phyloP scores from a whole-genome alignment of 345 rosid genomes.

The Trapa bicornis region DNA sequence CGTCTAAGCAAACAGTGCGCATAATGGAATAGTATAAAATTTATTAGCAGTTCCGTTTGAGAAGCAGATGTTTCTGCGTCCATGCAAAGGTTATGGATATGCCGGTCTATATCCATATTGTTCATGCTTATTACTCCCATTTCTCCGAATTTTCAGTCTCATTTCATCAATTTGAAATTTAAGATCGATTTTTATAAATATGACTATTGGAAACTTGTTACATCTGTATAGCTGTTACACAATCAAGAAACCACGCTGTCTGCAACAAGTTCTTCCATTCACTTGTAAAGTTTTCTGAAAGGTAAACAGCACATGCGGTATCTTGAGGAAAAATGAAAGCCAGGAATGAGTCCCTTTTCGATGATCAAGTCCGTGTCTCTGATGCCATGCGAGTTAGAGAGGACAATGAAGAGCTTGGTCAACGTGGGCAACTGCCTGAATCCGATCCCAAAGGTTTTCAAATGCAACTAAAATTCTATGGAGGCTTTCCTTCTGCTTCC shows the following conservation, averaged over 20 bases:
- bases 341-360: not conserved
- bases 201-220: not conserved
- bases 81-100: not conserved
- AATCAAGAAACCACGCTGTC: too few relatives aligned
- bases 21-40: slow-evolving; percentile 14
- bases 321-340: not conserved
- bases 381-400: not conserved
- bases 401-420: not conserved
- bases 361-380: not conserved
- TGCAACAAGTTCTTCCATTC: not conserved
- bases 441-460: not conserved
- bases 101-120: not conserved
- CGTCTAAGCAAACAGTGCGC: slow-evolving; percentile 73
- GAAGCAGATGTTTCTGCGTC: not conserved
- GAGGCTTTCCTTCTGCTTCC: not conserved
- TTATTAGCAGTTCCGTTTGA: too few relatives aligned
- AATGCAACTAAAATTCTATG: not conserved
- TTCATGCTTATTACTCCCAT: not conserved
- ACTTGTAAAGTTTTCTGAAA: not conserved
- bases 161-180: not conserved
- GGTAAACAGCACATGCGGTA: not conserved
- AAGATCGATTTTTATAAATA: not conserved
- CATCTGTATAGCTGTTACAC: too few relatives aligned
- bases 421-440: not conserved
- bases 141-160: not conserved